Evolutionary conservation across 1,139 yeast genomes (phyloP).

Genomic region (Candida neerlandica): DNA sequence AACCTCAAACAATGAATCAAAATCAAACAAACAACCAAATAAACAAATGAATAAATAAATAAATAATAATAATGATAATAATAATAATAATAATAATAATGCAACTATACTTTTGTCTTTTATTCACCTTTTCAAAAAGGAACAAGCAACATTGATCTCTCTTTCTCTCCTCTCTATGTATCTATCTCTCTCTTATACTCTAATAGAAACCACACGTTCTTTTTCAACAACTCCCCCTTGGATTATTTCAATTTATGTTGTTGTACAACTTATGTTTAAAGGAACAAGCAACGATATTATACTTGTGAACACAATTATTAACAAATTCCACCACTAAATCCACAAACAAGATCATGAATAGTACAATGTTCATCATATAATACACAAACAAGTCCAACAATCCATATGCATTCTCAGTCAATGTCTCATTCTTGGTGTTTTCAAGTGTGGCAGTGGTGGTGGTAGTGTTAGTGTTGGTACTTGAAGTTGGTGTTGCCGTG

Average conservation of each 20-base stretch:
- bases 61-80: neutral
- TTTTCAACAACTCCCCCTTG: neutral
- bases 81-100: neutral
- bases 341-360: constrained; percentile 14
- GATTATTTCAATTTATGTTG: constrained; percentile 16
- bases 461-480: constrained; percentile 6
- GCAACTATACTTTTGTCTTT: neutral
- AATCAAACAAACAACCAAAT: neutral
- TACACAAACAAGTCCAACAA: constrained; percentile 15
- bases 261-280: constrained; percentile 19
- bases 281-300: constrained; percentile 17
- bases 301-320: constrained; percentile 16
- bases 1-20: constrained; percentile 1
- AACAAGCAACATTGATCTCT: neutral
- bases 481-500: neutral
- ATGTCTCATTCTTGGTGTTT: constrained; percentile 1
- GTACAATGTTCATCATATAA: constrained; percentile 16
- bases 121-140: neutral
- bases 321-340: constrained; percentile 15
- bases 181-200: neutral
- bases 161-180: neutral
- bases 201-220: neutral
- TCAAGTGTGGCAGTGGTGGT: constrained; percentile 2
- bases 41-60: no score
- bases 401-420: constrained; percentile 9